phyloP scores from a whole-genome alignment of 169 alveolate species.

The Eimeria praecox region DNA sequence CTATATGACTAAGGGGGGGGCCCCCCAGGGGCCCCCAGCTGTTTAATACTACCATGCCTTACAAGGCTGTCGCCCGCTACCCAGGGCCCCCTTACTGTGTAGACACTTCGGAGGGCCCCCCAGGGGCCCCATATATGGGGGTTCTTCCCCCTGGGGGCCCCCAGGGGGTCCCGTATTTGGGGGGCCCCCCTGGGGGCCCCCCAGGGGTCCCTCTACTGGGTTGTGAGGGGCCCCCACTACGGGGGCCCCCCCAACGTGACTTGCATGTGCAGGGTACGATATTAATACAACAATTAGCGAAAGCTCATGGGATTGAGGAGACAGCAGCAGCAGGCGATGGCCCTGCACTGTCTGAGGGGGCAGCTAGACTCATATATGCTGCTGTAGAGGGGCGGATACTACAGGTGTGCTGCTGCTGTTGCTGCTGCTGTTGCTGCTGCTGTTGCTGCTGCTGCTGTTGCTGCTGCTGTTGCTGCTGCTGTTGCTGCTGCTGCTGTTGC shows the following conservation, averaged over 20 bases:
- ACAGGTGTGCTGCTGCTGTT: background rate
- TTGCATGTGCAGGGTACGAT: background rate
- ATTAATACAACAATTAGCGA: constrained; percentile 11
- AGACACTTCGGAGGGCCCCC: background rate
- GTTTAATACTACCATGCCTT: background rate
- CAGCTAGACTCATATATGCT: constrained; percentile 14
- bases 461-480: too few species aligned
- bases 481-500: background rate
- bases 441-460: background rate
- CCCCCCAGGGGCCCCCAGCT: constrained; percentile 20
- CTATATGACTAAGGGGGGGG: constrained; percentile 2
- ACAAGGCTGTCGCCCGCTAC: background rate
- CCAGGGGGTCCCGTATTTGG: too few species aligned
- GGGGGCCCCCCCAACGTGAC: constrained; percentile 26
- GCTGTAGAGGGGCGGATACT: constrained; percentile 33
- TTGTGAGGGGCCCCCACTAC: background rate
- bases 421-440: constrained; percentile 11
- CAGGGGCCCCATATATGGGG: background rate
- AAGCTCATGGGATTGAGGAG: constrained; percentile 49
- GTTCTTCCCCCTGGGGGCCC: background rate
- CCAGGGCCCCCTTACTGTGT: background rate
- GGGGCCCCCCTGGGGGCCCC: too few species aligned
- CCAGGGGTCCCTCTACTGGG: background rate
- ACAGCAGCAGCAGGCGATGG: background rate
- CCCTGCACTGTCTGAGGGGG: constrained; percentile 34